Evolutionary conservation across 257 asterid genomes (phyloP), one percentile per base, ranked within the genome.

Genomic region (Linaria vulgaris): DNA sequence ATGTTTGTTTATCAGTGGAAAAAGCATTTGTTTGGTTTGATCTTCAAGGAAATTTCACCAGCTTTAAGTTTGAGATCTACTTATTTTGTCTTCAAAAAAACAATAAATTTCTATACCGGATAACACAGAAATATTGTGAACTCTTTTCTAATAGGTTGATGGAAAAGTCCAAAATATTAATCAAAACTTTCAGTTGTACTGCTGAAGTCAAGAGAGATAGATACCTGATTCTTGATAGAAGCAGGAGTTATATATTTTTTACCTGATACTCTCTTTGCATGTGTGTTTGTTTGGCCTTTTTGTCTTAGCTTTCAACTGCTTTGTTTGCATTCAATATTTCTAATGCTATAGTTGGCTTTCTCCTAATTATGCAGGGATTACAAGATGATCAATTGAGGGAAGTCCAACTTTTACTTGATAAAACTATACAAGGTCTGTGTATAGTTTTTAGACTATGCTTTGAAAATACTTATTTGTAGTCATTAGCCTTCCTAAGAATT

Each of bases 341-440:
- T 37, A 27, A 63, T 60, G 61, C 46, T 38, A 30, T 45, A 45
- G 23, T 52, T 56, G 31, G 41, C 45, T 59, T 34, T 63, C 31
- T 73, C 67, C 44, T 55, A 62, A 17, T 56, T 48, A 22, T 76
- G 83, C 64, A 92, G 99, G 95, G 80, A 47, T 70, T 58, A 75
- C 37, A 83, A 81, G 88, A 87, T 61, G 83, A 80, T 56, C 84
- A 70, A 59, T 76, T 72, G 30, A 80, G 71, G 68, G 95, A 87
- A 67, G 73, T 80, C 41, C 85, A 89, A 67, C 75, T 76, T 74
- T 86, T 94, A 74, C 83, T 83, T 59, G 97, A 90, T 66, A 90
- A 87, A 76, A 90, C 95, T 6, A 78, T 81, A 63, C 94, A 90
- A 89, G 99, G 99, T 92, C 57, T 63, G 81, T 61, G 71, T 73